Evolutionary conservation across 352 stramenopile genomes (phyloP).

Genomic region (Vaucheria bursata): DNA sequence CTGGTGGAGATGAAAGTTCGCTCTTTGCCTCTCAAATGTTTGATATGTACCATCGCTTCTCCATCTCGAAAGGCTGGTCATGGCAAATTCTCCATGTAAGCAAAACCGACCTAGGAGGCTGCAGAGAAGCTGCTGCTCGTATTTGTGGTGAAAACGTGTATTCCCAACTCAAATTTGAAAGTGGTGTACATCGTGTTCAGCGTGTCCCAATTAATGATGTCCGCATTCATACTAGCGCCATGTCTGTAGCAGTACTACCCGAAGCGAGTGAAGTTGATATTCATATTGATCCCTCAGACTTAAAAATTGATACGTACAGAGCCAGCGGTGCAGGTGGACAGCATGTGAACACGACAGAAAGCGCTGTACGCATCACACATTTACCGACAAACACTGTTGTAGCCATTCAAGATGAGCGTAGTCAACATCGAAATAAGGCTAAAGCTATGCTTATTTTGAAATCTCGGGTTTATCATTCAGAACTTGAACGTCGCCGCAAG

Average conservation of each 20-base stretch:
- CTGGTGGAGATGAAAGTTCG: slow-evolving; percentile 76
- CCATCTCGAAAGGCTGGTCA: slow-evolving; percentile 68
- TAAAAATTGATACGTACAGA: slow-evolving; percentile 75
- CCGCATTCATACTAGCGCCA: slow-evolving; percentile 81
- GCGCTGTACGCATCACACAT: slow-evolving; percentile 84
- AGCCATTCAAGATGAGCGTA: slow-evolving; percentile 68
- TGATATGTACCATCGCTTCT: slow-evolving; percentile 82
- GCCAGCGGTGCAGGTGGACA: slow-evolving; percentile 79
- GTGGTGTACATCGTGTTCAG: slow-evolving; percentile 80
- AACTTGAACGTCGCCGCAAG: slow-evolving; percentile 48
- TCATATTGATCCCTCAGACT: slow-evolving; percentile 63
- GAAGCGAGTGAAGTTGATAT: slow-evolving; percentile 73
- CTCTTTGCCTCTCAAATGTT: slow-evolving; percentile 78
- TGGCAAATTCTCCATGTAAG: slow-evolving; percentile 72
- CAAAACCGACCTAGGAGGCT: slow-evolving; percentile 65
- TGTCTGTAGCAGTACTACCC: slow-evolving; percentile 81
- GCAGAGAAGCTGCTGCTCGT: slow-evolving; percentile 48
- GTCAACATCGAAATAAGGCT: slow-evolving; percentile 82
- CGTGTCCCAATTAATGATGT: slow-evolving; percentile 80
- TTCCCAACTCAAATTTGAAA: slow-evolving; percentile 80
- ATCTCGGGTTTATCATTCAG: slow-evolving; percentile 64
- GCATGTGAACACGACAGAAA: slow-evolving; percentile 89
- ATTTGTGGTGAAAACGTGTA: slow-evolving; percentile 60
- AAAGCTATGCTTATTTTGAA: slow-evolving; percentile 61
- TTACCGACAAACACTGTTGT: slow-evolving; percentile 72